Evolutionary conservation across 176 grass and related monocot genomes (phyloP).

Genomic region (Oryza glumipatula): DNA sequence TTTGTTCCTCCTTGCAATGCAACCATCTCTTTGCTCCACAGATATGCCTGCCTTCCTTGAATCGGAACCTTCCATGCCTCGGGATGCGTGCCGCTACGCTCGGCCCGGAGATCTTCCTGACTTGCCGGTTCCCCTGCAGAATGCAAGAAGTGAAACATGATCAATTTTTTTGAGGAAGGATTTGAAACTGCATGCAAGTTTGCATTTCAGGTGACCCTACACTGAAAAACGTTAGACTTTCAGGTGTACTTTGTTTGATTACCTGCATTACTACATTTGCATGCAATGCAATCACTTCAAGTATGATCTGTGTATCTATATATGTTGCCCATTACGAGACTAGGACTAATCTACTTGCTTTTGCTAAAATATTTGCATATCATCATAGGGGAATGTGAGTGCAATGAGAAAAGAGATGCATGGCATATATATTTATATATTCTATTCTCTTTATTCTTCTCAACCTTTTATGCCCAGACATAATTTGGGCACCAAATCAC

Average conservation of each 20-base stretch:
- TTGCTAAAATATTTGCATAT: conserved; percentile 56
- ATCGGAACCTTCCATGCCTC: conserved; percentile 37
- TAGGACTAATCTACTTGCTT: conserved; percentile 39
- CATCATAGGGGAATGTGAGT: conserved; percentile 49
- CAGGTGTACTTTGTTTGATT: conserved; percentile 35
- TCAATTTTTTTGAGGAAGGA: conserved; percentile 17
- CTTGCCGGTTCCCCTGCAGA: conserved; percentile 64
- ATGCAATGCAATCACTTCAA: conserved; percentile 38
- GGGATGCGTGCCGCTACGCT: conserved; percentile 27
- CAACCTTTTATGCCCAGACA: conserved; percentile 3
- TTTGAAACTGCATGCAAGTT: background rate
- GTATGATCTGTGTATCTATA: conserved; percentile 43
- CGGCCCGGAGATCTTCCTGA: conserved; percentile 64
- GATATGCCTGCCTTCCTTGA: conserved; percentile 1
- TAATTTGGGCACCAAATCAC: background rate
- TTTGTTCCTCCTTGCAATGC: conserved; percentile 48
- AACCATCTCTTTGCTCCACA: conserved; percentile 33
- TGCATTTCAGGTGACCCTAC: conserved; percentile 45
- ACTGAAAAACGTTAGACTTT: conserved; percentile 40
- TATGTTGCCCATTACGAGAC: conserved; percentile 19
- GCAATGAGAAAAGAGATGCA: conserved; percentile 1
- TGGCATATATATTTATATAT: conserved; percentile 36
- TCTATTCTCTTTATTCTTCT: conserved; percentile 14
- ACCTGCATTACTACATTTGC: conserved; percentile 5
- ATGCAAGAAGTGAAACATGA: background rate